Evolutionary conservation across 495 filamentous ascomycete genomes (phyloP), one percentile per base, ranked within the genome.

Genomic region (Thermochaetoides thermophila): DNA sequence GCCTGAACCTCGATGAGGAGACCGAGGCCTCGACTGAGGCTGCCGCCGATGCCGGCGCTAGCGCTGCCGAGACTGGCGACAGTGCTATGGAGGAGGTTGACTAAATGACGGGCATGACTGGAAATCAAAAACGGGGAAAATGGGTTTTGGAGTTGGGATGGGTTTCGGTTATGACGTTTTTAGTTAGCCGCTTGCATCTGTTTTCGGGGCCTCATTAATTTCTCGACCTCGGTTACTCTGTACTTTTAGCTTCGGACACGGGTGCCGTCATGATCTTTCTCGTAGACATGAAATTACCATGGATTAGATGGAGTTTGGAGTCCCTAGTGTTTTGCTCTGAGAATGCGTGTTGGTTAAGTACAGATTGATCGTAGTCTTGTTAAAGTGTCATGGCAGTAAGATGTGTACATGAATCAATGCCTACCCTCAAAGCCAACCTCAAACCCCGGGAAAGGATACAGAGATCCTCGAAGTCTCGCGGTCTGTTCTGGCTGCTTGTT

Each of bases 1-100:
- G 91, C 48, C 67, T 97, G 52, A 94, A 96, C 69, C 74, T 96
- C 32, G 85, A 95, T 38, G 91, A 94, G 66, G 49, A 86, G 50
- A 71, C 77, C 33, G 81, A 84, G 59, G 74, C 77, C 34, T 61
- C 71, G 36, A 74, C 75, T 52, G 78, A 71, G 32, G 62, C 71
- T 26, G 68, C 76, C 21, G 59, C 64, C 16, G 59, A 59, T 17
- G 50, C 57, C 13, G 55, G 54, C 21, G 45, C 43, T 25, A 32
- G 61, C n/a, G 56, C 69, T 19, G 63, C 63, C 35, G 73, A 74
- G 66, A 59, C 57, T 31, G 60, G 59, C 29, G 63, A 68, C 52
- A 69, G 61, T 52, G 63, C 70, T 38, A 76, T 76, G 73, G 73
- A 76, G 56, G 73, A 76, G 63, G 73, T 76, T 41, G 73, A 76